Evolutionary conservation across 2,329 filamentous ascomycete genomes (phyloP), one percentile per base, ranked within the genome.

Genomic region (Emmonsiellopsis sp.): DNA sequence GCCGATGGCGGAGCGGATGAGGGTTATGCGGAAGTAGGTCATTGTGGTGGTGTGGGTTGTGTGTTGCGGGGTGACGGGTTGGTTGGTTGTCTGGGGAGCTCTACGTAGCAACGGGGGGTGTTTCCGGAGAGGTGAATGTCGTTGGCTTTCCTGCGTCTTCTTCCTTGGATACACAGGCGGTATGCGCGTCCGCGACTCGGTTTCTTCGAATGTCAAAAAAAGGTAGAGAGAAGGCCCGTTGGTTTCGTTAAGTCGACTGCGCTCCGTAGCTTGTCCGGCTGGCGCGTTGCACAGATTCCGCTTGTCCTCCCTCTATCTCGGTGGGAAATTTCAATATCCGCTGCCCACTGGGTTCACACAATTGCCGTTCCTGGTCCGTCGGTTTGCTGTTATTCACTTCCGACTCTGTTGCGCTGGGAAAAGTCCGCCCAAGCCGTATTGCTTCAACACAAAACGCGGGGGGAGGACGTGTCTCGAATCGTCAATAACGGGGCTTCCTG

Each of bases 11-110:
- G 86, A 91, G 67, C 91, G 88, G 73, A 93, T 82, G 54, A 95
- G 86, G 48, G 89, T 95, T 70, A 96, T 89, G 67, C 88, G 86
- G 79, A 96, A 96, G 78, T 81, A 95, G 54, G 84, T 78, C 85
- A 90, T 90, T 56, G 51, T 53, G 50, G 30, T 13, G 20, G 38
- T 16, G 46, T 16, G 26, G 5, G 26, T 11, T 54, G 46, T 35
- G 13, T 49, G 45, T 16, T 46, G 30, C 15, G 15, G 15, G 30
- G 44, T 8, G 7, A 26, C 9, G 2, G 15, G 31, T 5, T 34
- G 45, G 32, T 37, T 34, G 44, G 15, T 37, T 38, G 32, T 26
- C n/a, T 9, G 20, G 20, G 20, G 5, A 3, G 20, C 20, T 26
- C 20, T 26, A 26, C 20, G 20, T 26, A 26, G 20, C 20, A 26